These are phyloP conservation scores for Candida sp. DNA, from an alignment of 1,139 yeast species.

Conservation along the genomic window DNA sequence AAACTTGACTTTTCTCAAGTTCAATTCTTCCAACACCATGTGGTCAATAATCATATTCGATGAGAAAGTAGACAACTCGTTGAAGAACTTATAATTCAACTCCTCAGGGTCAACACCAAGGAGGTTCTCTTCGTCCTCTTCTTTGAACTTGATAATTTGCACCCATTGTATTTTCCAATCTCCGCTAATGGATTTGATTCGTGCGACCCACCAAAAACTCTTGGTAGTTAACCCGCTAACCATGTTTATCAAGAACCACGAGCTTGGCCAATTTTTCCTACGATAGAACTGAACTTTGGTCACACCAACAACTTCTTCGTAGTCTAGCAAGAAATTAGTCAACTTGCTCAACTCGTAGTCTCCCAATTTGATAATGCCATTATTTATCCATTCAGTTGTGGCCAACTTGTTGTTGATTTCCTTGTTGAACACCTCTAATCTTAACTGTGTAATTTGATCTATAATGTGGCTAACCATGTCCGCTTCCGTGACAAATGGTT, in stretches of 20 bases:
- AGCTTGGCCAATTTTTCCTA: constrained; percentile 71
- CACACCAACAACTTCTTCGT: constrained; percentile 1
- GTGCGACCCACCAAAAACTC: constrained; percentile 67
- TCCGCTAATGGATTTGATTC: constrained; percentile 61
- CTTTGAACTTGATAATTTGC: constrained; percentile 24
- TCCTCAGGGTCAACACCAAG: constrained; percentile 18
- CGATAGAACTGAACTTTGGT: constrained; percentile 54
- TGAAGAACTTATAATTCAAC: constrained; percentile 53
- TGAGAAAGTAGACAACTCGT: constrained; percentile 52
- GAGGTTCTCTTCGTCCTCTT: neutral
- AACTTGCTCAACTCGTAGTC: constrained; percentile 39
- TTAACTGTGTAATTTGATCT: constrained; percentile 45
- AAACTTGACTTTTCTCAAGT: constrained; percentile 39
- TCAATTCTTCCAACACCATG: constrained; percentile 65
- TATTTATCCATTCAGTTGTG: constrained; percentile 71
- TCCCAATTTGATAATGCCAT: constrained; percentile 54
- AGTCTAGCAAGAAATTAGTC: constrained; percentile 13
- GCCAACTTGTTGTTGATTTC: constrained; percentile 57
- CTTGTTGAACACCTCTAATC: constrained; percentile 56
- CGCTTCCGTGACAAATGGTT: constrained; percentile 29
- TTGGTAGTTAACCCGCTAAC: constrained; percentile 49
- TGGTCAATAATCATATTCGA: constrained; percentile 67
- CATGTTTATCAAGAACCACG: constrained; percentile 65
- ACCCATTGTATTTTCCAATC: constrained; percentile 68
- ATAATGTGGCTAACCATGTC: constrained; percentile 39